Percentiles rank a stretch among this genome's conserved stretches.
Conservation (phyloP, 2,329 filamentous ascomycete species). For the Fusarium cicatricum region DNA sequence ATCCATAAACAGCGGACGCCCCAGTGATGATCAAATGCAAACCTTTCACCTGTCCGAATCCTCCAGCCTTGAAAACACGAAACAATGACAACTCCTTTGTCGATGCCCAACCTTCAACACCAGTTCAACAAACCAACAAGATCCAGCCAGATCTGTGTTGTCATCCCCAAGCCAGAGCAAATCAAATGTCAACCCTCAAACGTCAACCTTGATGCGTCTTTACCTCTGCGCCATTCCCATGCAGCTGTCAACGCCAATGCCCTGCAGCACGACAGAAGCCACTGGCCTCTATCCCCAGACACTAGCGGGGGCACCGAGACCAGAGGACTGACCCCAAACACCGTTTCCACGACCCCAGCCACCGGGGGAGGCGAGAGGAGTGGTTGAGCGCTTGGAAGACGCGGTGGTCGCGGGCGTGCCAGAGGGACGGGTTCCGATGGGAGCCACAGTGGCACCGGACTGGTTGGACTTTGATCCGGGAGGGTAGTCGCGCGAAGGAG, state of each 20-base stretch:
- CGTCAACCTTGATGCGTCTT: slow-evolving; percentile 34
- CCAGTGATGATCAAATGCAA: slow-evolving; percentile 41
- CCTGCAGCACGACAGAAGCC: slow-evolving; percentile 10
- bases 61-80: slow-evolving; percentile 34
- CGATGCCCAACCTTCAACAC: slow-evolving; percentile 38
- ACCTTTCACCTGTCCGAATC: slow-evolving; percentile 35
- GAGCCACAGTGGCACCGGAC: slow-evolving; percentile 75
- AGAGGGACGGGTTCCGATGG: slow-evolving; percentile 89
- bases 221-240: slow-evolving; percentile 42
- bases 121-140: slow-evolving; percentile 30
- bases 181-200: slow-evolving; percentile 22
- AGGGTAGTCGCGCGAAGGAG: slow-evolving; percentile 74
- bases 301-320: slow-evolving; percentile 86
- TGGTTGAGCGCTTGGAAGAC: slow-evolving; percentile 81
- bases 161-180: slow-evolving; percentile 12
- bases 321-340: slow-evolving; percentile 85
- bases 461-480: slow-evolving; percentile 62
- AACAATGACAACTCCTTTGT: slow-evolving; percentile 40
- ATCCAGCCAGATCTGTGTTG: slow-evolving; percentile 32
- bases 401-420: slow-evolving; percentile 59
- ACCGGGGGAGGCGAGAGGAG: slow-evolving; percentile 87
- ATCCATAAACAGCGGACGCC: slow-evolving; percentile 35
- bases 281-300: slow-evolving; percentile 79
- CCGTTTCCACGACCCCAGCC: slow-evolving; percentile 83
- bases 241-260: slow-evolving; percentile 34